Evolutionary conservation across 306 rosid genomes (phyloP), one percentile per base, ranked within the genome.

Genomic region (Castanea crenata): DNA sequence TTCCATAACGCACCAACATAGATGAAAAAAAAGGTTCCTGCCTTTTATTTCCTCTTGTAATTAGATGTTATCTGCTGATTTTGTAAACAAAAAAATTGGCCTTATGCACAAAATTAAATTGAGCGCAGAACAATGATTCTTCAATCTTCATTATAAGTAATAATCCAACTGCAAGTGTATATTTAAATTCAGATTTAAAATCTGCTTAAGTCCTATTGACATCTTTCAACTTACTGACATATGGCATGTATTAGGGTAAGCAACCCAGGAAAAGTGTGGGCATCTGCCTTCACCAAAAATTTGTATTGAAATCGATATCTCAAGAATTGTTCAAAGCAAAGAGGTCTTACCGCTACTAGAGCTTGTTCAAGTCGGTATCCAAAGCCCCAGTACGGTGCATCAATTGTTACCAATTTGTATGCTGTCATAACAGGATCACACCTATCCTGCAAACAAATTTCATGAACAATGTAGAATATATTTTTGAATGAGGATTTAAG

Each of bases 321-420:
- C 41, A 46, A 32, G 12, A 20, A 19, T 10, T 62, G 16, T 70
- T 12, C 27, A 64, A 69, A 46, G 35, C 3, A 69, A 72, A 77
- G 52, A 73, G 41, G 38, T 7, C 7, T 21, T 80, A 86, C 89
- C 78, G 84, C 76, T 59, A 86, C 71, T 55, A 86, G 75, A 55
- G 87, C 85, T 74, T 80, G 87, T 63, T 86, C 89, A 21, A 86
- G 79, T 61, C 73, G 86, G 75, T 62, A 62, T 58, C 89, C 89
- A 57, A 86, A 86, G 38, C 89, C 89, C 89, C 89, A 86, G 70
- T 86, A 86, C 23, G 89, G 89, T 44, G 85, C 89, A 77, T 86
- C 89, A 19, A 86, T 32, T 20, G 87, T 86, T 68, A 86, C 87
- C 87, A 86, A 75, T 57, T 86, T 86, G 78, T 86, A 86, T 51